phyloP scores from a whole-genome alignment of 139 green algal genomes.

The Klebsormidium nitens region DNA sequence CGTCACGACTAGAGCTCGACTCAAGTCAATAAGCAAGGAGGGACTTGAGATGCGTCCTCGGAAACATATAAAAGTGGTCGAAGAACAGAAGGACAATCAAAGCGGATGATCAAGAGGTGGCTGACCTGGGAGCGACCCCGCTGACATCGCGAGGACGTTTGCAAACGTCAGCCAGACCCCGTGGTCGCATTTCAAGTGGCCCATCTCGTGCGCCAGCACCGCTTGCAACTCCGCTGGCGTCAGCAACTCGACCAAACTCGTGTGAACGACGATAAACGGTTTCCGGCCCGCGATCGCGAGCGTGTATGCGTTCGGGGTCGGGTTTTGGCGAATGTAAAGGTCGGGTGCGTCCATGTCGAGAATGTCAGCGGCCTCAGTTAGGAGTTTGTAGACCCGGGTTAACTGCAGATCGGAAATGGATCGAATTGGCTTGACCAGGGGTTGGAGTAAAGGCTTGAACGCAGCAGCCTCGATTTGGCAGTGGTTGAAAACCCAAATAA shows the following conservation, averaged over 20 bases:
- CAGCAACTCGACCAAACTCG: slow-evolving; percentile 87
- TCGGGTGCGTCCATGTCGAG: slow-evolving; percentile 35
- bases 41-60: no score
- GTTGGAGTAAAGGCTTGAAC: neutral
- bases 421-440: neutral
- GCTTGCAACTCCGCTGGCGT: slow-evolving; percentile 68
- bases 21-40: no score
- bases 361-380: slow-evolving; percentile 22
- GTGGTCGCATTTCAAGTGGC: slow-evolving; percentile 88
- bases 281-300: slow-evolving; percentile 79
- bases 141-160: slow-evolving; percentile 80
- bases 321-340: slow-evolving; percentile 60
- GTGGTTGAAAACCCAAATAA: no score
- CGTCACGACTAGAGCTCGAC: no score
- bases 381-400: slow-evolving; percentile 16
- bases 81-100: no score
- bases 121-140: slow-evolving; percentile 42
- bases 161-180: slow-evolving; percentile 89
- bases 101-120: no score
- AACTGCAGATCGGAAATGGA: slow-evolving; percentile 9
- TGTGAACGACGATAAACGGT: slow-evolving; percentile 95
- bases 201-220: slow-evolving; percentile 57
- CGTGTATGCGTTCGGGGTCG: slow-evolving; percentile 91
- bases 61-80: no score
- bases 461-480: no score